Conservation (phyloP, 2,329 filamentous ascomycete genomes). For the Monilinia fructicola region DNA sequence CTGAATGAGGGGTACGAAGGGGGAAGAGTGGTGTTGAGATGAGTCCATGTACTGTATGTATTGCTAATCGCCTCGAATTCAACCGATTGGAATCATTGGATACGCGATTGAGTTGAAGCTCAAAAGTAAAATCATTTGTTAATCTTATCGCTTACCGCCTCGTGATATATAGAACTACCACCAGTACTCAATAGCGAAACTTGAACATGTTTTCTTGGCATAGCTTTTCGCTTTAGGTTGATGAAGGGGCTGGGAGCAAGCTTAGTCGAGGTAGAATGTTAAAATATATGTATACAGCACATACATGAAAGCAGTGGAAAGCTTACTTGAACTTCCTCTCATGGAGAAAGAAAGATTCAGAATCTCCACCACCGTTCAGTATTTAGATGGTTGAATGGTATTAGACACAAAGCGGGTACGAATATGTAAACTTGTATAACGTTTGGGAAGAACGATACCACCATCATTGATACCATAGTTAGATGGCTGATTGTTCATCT, state of each 20-base stretch:
- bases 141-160: neutral
- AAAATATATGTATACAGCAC: neutral
- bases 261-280: neutral
- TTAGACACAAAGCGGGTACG: neutral
- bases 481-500: neutral
- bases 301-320: neutral
- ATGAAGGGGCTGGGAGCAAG: neutral
- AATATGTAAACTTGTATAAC: neutral
- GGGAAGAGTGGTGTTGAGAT: neutral
- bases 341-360: neutral
- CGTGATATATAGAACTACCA: too few relatives aligned
- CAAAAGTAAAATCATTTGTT: neutral
- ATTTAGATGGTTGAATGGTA: neutral
- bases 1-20: neutral
- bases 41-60: neutral
- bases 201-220: neutral
- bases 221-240: constrained; percentile 2
- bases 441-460: neutral
- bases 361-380: neutral
- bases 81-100: neutral
- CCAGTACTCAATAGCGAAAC: too few relatives aligned
- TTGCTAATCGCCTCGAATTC: neutral
- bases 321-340: neutral
- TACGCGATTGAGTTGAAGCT: neutral
- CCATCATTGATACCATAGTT: neutral